Conservation (phyloP, 148 eudicot genomes). For the Gaultheria prostrata region DNA sequence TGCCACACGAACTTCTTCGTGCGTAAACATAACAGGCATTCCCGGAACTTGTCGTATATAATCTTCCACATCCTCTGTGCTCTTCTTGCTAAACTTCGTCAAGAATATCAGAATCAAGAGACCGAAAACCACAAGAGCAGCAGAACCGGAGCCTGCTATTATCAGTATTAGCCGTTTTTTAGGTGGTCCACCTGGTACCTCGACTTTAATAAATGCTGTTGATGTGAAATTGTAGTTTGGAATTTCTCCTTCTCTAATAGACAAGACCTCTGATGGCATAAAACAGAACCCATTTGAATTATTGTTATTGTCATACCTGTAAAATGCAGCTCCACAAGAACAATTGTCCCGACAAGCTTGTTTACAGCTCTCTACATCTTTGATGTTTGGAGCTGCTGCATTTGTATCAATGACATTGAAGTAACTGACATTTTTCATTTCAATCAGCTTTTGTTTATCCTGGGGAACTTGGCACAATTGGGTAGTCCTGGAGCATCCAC, state of each 20-base stretch:
- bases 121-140: not conserved
- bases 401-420: constrained; percentile 17
- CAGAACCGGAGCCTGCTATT: not conserved
- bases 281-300: not conserved
- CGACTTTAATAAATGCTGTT: not conserved
- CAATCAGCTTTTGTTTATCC: not conserved
- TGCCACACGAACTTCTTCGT: constrained; percentile 10
- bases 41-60: constrained; percentile 12
- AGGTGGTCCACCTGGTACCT: not conserved
- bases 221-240: constrained; percentile 15
- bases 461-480: not conserved
- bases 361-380: not conserved
- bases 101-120: not conserved
- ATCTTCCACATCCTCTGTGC: not conserved
- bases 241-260: constrained; percentile 9
- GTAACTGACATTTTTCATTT: constrained; percentile 6
- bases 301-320: not conserved
- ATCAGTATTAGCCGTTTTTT: not conserved
- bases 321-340: constrained; percentile 16
- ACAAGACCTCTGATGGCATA: constrained; percentile 11
- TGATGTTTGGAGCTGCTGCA: not conserved
- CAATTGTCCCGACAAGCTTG: not conserved
- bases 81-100: not conserved
- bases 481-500: not conserved
- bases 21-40: constrained; percentile 13